Evolutionary conservation across 257 asterid genomes (phyloP), one percentile per base, ranked within the genome.

Genomic region (Solanum clarkiae): DNA sequence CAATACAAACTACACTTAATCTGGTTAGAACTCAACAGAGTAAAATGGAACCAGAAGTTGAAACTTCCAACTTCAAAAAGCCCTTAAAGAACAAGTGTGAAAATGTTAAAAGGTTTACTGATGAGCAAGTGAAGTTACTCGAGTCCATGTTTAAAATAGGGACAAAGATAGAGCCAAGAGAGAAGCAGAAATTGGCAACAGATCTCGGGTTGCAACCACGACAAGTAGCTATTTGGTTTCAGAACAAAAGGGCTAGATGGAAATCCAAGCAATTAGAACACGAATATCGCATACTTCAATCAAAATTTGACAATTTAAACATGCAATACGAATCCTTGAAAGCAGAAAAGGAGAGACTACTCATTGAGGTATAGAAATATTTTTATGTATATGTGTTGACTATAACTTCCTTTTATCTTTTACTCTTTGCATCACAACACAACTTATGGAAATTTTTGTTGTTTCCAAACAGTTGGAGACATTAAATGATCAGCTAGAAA

Each of bases 211-310:
- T 94, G 80, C 96, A 92, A 82, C 96, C 96, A 1, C 91, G 96
- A 11, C 97, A 94, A 84, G 93, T 94, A 0, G 92, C 94, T 1
- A 92, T 94, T 36, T 94, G 97, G 97, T 94, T 92, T 54, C 97
- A 94, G 87, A 94, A 94, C 84, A 92, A 90, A 89, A 86, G 96
- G 51, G 97, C 97, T 1, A 83, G 96, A 26, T 91, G 97, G 93
- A 94, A 94, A 69, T 90, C 95, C 2, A 94, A 92, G 92, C 93
- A 89, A 80, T 53, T 94, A 24, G 93, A 92, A 80, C 84, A 85
- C 40, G 94, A 94, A 9, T 91, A 89, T 84, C n/a, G 6, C 26
- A 2, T 42, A 1, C 84, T 93, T 32, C 10, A 87, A 55, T 68
- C 91, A 3, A 74, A 86, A 29, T 92, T 91, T 85, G 86, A 93